Evolutionary conservation across 345 rosid species (phyloP).

Genomic region (Carallia pectinifolia): DNA sequence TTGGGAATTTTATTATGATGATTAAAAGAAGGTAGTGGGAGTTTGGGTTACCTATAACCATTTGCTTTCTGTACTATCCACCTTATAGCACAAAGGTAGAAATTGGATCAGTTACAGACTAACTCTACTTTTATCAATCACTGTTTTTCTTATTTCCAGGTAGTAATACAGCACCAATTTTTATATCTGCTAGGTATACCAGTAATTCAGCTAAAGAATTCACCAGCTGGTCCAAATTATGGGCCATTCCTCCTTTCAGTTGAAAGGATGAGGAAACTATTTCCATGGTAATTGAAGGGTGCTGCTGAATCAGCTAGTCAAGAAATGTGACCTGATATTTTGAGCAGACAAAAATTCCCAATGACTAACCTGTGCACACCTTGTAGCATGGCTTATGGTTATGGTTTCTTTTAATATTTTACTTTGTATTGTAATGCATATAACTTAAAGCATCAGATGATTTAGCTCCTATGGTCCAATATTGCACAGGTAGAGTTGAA

Average conservation of each 20-base stretch:
- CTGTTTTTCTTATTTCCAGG: not conserved
- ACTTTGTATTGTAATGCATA: not conserved
- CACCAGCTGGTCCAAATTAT: not conserved
- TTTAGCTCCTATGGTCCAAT: not conserved
- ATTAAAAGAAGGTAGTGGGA: not conserved
- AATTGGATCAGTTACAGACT: too few species aligned
- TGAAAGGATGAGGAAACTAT: not conserved
- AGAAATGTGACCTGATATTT: not conserved
- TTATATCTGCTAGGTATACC: not conserved
- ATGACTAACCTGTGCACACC: not conserved
- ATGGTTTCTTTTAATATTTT: not conserved
- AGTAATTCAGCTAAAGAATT: not conserved
- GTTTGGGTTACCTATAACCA: not conserved
- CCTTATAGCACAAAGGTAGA: too few species aligned
- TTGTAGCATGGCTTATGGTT: not conserved
- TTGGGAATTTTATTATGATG: not conserved
- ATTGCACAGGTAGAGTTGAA: conserved; percentile 46
- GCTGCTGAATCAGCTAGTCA: not conserved
- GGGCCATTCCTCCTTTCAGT: not conserved
- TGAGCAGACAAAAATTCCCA: not conserved
- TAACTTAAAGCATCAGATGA: conserved; percentile 4
- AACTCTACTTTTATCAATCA: not conserved
- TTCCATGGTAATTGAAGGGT: not conserved
- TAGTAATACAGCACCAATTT: not conserved
- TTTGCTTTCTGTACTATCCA: too few species aligned